phyloP scores from a whole-genome alignment of 2,329 filamentous ascomycete species.

The Xylaria digitata region DNA sequence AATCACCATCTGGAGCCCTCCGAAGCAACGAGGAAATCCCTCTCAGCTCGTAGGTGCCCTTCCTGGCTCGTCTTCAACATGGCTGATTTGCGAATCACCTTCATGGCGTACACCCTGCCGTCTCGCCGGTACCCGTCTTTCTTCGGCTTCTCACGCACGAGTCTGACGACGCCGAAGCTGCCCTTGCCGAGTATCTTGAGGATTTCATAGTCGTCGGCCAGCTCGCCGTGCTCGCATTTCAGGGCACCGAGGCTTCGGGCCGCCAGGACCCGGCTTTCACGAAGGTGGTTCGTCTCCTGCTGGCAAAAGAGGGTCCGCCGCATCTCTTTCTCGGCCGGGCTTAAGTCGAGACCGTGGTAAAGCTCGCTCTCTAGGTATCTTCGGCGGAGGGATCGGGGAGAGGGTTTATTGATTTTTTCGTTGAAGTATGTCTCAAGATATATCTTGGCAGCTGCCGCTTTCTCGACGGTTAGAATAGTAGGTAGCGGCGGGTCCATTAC shows the following conservation, averaged over 20 bases:
- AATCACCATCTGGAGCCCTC: conserved; percentile 83
- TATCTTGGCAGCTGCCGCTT: conserved; percentile 82
- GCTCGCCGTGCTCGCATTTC: conserved; percentile 58
- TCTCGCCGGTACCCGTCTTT: conserved; percentile 13
- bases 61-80: conserved; percentile 94
- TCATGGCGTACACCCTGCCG: conserved; percentile 87
- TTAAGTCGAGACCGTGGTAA: conserved; percentile 63
- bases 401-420: conserved; percentile 67
- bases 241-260: conserved; percentile 62
- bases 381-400: conserved; percentile 70
- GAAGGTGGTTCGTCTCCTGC: conserved; percentile 79
- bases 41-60: conserved; percentile 88
- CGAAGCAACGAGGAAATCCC: conserved; percentile 90
- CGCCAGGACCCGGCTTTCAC: conserved; percentile 78
- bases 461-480: conserved; percentile 74
- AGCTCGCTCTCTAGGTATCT: conserved; percentile 73
- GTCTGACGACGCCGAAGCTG: conserved; percentile 90
- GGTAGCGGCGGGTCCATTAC: conserved; percentile 47
- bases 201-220: conserved; percentile 77
- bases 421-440: conserved; percentile 89
- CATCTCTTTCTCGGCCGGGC: conserved; percentile 65
- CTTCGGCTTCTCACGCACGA: conserved; percentile 75
- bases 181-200: conserved; percentile 89
- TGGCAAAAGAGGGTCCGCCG: conserved; percentile 69
- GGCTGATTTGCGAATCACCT: conserved; percentile 91